Conservation (phyloP, 257 asterid genomes). For the Solanum pinnatisectum region DNA sequence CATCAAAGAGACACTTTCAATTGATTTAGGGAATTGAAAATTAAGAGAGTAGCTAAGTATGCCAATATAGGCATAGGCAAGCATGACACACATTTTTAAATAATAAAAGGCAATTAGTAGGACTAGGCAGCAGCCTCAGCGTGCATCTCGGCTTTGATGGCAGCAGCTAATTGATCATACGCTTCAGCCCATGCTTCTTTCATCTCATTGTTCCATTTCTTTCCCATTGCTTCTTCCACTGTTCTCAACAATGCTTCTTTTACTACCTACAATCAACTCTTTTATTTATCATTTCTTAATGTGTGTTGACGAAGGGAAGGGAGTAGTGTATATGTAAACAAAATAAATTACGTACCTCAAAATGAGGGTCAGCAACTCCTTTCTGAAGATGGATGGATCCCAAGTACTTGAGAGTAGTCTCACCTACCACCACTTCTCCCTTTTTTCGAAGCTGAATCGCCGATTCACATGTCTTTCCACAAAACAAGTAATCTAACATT, state of each 20-base stretch:
- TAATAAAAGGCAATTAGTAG: background rate
- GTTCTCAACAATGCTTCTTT: slow-evolving; percentile 55
- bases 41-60: background rate
- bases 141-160: slow-evolving; percentile 43
- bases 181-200: slow-evolving; percentile 45
- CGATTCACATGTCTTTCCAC: slow-evolving; percentile 14
- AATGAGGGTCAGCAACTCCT: slow-evolving; percentile 49
- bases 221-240: slow-evolving; percentile 41
- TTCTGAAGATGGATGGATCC: slow-evolving; percentile 51
- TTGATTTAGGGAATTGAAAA: background rate
- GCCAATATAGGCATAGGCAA: background rate
- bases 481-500: too few species aligned
- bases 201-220: slow-evolving; percentile 49
- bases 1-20: background rate
- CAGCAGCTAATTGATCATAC: slow-evolving; percentile 51
- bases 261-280: slow-evolving; percentile 24
- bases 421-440: slow-evolving; percentile 50
- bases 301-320: too few species aligned
- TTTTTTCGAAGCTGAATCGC: slow-evolving; percentile 50
- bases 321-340: background rate
- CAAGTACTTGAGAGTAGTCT: slow-evolving; percentile 44
- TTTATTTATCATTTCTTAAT: too few species aligned
- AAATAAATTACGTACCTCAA: slow-evolving; percentile 15
- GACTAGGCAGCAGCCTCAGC: slow-evolving; percentile 5
- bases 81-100: background rate